Evolutionary conservation across 2,329 filamentous ascomycete genomes (phyloP).

Genomic region (Niveomyces coronatus): DNA sequence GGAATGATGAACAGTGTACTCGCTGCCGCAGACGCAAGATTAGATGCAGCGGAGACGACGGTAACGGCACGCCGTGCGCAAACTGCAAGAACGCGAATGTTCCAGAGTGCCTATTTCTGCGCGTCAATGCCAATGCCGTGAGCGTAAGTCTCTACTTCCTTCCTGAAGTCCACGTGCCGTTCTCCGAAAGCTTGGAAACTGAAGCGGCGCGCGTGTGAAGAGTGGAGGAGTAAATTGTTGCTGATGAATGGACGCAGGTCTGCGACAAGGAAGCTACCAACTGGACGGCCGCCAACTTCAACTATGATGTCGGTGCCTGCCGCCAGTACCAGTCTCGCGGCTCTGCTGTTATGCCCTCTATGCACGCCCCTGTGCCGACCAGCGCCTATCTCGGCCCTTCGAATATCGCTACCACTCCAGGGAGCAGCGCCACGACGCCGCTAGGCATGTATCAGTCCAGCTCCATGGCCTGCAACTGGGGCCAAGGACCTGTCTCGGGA

Average conservation of each 20-base stretch:
- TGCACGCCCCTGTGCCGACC: neutral
- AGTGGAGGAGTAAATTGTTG: neutral
- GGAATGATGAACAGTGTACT: constrained; percentile 54
- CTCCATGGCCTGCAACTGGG: too few relatives aligned
- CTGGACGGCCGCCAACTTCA: constrained; percentile 10
- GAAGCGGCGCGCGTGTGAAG: neutral
- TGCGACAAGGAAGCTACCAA: neutral
- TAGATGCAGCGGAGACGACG: constrained; percentile 77
- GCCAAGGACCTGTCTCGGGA: too few relatives aligned
- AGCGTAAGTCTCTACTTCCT: neutral
- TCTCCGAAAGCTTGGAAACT: too few relatives aligned
- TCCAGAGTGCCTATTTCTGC: constrained; percentile 66
- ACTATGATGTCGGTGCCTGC: constrained; percentile 22
- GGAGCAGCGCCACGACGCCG: too few relatives aligned
- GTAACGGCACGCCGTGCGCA: constrained; percentile 64
- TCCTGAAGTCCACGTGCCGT: neutral
- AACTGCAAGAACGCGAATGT: constrained; percentile 71
- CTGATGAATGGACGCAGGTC: neutral
- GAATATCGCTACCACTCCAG: neutral
- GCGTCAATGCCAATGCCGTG: constrained; percentile 42
- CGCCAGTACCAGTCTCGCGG: constrained; percentile 16
- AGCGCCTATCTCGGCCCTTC: neutral
- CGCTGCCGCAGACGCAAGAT: constrained; percentile 92
- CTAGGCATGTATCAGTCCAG: too few relatives aligned
- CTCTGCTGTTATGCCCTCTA: neutral